Percentiles rank a stretch among this genome's conserved stretches.
phyloP scores from a whole-genome alignment of 306 rosid species.

The Pterocarpus santalinus region DNA sequence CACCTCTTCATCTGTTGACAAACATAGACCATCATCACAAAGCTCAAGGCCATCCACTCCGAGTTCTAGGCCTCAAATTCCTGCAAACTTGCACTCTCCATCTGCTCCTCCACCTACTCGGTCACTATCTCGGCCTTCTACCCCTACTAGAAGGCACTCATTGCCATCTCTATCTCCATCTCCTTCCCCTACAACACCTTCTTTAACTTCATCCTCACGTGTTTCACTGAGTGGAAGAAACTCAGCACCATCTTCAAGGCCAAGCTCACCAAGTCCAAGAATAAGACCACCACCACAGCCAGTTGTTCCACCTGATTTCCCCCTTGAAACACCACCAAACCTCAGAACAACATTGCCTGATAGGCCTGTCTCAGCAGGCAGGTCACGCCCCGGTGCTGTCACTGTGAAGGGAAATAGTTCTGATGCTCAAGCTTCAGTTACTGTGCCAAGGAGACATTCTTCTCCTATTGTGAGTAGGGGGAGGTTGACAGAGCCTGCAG shows the following conservation, averaged over 20 bases:
- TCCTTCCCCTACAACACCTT: constrained; percentile 62
- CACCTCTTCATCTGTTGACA: constrained; percentile 67
- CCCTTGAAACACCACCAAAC: constrained; percentile 94
- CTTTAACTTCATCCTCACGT: constrained; percentile 66
- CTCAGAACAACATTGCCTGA: constrained; percentile 91
- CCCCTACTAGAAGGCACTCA: constrained; percentile 82
- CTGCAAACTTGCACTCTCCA: constrained; percentile 84
- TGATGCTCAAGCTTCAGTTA: constrained; percentile 61
- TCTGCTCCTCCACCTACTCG: constrained; percentile 66
- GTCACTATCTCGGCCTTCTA: constrained; percentile 82
- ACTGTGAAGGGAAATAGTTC: constrained; percentile 63
- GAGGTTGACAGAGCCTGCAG: constrained; percentile 71
- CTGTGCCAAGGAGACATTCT: constrained; percentile 71
- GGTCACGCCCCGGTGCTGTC: constrained; percentile 77
- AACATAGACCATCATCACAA: constrained; percentile 63
- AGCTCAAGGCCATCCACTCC: constrained; percentile 94
- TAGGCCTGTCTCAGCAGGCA: constrained; percentile 96
- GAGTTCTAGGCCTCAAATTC: constrained; percentile 89
- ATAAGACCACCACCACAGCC: constrained; percentile 84
- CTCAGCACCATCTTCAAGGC: constrained; percentile 80
- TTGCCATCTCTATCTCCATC: constrained; percentile 65
- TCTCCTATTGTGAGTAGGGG: constrained; percentile 87
- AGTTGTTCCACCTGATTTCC: constrained; percentile 85
- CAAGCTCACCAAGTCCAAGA: constrained; percentile 92
- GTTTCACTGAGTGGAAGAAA: constrained; percentile 67